Conservation (phyloP, 345 rosid species). For the Hevea brasiliensis region DNA sequence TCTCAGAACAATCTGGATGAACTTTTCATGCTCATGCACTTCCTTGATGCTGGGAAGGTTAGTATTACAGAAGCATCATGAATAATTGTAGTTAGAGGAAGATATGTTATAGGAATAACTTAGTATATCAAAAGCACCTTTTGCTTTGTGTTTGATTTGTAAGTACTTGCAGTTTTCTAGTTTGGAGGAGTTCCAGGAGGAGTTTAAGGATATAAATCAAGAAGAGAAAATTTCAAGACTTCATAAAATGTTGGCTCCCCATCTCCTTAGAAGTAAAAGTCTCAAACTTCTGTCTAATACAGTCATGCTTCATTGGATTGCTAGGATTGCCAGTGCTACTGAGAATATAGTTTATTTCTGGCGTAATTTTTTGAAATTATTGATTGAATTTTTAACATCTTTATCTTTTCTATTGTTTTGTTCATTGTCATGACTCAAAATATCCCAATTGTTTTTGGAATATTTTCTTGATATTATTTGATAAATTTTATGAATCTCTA, state of each 20-base stretch:
- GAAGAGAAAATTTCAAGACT: slow-evolving; percentile 97
- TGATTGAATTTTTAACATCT: not conserved
- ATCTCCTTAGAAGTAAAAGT: slow-evolving; percentile 87
- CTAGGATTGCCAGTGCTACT: not conserved
- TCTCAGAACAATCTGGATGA: slow-evolving; percentile 99
- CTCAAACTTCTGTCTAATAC: slow-evolving; percentile 17
- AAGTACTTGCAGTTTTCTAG: slow-evolving; percentile 74
- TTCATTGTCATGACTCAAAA: not conserved
- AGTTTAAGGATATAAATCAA: slow-evolving; percentile 95
- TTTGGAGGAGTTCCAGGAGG: slow-evolving; percentile 98
- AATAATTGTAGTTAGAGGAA: slow-evolving; percentile 12
- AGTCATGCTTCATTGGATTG: slow-evolving; percentile 19
- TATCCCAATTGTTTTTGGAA: not conserved
- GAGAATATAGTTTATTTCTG: not conserved
- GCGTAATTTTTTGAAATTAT: not conserved
- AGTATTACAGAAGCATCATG: slow-evolving; percentile 23
- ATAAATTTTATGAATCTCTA: not conserved
- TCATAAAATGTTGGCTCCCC: slow-evolving; percentile 98
- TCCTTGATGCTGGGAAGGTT: slow-evolving; percentile 99
- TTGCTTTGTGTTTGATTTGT: slow-evolving; percentile 22
- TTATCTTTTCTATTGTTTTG: not conserved
- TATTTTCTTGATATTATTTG: not conserved
- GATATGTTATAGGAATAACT: slow-evolving; percentile 2
- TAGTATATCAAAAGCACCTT: slow-evolving; percentile 16
- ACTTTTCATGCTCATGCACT: slow-evolving; percentile 99